Evolutionary conservation across 176 grass and related monocot genomes (phyloP).

Genomic region (Zizania latifolia): DNA sequence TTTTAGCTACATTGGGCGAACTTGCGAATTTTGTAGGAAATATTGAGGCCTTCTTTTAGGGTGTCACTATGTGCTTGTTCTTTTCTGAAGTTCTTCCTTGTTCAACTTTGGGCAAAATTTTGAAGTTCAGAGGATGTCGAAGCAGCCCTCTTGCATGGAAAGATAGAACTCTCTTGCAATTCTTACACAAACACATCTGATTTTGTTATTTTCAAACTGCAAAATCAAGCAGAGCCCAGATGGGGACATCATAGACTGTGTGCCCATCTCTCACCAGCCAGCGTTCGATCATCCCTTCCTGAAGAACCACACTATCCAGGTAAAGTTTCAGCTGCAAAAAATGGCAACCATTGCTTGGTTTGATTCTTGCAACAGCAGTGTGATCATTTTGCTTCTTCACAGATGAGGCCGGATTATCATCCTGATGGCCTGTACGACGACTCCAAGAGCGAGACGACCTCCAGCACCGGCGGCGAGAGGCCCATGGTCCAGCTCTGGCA

Average conservation of each 20-base stretch:
- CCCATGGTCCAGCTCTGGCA: constrained; percentile 71
- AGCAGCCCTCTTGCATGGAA: not conserved
- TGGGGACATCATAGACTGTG: constrained; percentile 89
- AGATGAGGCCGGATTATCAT: constrained; percentile 70
- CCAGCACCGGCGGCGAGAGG: constrained; percentile 20
- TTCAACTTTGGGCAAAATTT: not conserved
- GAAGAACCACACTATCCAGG: constrained; percentile 90
- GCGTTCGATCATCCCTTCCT: constrained; percentile 94
- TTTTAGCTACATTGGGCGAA: not conserved
- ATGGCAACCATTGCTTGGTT: not conserved
- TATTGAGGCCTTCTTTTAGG: not conserved
- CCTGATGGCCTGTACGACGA: constrained; percentile 51
- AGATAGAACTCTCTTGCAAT: not conserved
- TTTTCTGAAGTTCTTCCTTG: not conserved
- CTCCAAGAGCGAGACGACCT: constrained; percentile 38
- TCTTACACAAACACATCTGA: not conserved
- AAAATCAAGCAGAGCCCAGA: constrained; percentile 72
- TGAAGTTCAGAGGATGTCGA: not conserved
- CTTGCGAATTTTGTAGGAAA: not conserved
- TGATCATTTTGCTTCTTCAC: not conserved
- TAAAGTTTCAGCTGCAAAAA: constrained; percentile 24
- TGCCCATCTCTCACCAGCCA: constrained; percentile 85
- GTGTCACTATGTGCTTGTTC: constrained; percentile 4
- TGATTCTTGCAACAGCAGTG: not conserved
- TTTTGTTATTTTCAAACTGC: not conserved